Base-by-base conservation (phyloP, 2,329 filamentous ascomycete species). In the Lachnellula occidentalis region DNA sequence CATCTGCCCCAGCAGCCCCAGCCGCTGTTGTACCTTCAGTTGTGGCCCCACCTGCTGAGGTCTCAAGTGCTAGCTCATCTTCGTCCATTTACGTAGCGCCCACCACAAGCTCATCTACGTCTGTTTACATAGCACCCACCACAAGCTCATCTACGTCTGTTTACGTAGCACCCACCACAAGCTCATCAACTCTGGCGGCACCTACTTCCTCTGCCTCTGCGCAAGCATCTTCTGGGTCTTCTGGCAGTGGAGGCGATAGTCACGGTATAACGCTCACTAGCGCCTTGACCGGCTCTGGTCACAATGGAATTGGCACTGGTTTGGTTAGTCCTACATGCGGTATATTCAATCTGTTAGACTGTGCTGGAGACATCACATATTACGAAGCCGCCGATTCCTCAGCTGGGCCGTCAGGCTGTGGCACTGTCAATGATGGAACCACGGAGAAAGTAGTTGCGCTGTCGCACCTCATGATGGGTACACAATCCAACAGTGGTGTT, bases 361-460 rank as follows among this genome's bases (percentile, higher is more conserved):
- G 70, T 73, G 66, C 67, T 0, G 89, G 88, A 58, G 80, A 91
- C 48, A 77, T 90, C 61, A 94, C 90, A 56, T 92, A 82, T 76
- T 95, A 88, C 74, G 73, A 76, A 41, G 75, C 86, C 47, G 89
- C 86, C 42, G 24, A 24, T 24, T 24, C 24, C 24, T 24, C 24
- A 24, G 3, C 24, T 24, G 24, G 1, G 24, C 67, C 87, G 8
- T 86, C 86, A 56, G 72, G 85, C 21, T 94, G 90, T 67, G 88
- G 88, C 51, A 70, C 69, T 37, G 79, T 82, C 61, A 84, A 84
- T 72, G 67, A 74, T 46, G 82, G 83, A 65, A 67, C 71, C 59
- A 69, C 66, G 4, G 76, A 83, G 19, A 75, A 80, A 67, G 82
- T 90, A 56, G 82, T 94, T 54, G 90, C 90, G 56, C 75, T 95